Conservation (phyloP, 176 grass and related monocot species). For the Elaeis guineensis region DNA sequence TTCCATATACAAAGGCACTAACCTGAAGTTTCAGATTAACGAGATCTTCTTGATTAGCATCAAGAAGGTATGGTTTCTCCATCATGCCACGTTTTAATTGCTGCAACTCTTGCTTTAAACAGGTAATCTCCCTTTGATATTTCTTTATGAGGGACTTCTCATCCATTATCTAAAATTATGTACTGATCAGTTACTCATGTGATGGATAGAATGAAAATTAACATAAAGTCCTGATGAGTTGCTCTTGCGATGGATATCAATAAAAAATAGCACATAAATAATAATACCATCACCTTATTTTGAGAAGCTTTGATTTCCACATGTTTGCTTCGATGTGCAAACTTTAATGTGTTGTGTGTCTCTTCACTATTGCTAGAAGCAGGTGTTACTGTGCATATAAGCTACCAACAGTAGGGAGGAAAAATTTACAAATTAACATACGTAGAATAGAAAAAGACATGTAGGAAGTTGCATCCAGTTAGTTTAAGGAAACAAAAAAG, state of each 20-base stretch:
- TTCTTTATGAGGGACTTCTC: slow-evolving; percentile 99
- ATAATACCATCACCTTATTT: slow-evolving; percentile 58
- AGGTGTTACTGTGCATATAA: slow-evolving; percentile 97
- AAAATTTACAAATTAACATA: slow-evolving; percentile 3
- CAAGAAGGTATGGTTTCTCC: slow-evolving; percentile 47
- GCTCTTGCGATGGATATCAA: not conserved
- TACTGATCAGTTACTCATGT: not conserved
- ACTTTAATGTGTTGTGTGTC: slow-evolving; percentile 98
- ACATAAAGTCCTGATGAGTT: not conserved
- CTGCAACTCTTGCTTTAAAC: slow-evolving; percentile 92
- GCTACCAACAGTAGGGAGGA: slow-evolving; percentile 29
- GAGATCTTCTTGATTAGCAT: slow-evolving; percentile 82
- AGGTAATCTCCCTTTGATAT: slow-evolving; percentile 91
- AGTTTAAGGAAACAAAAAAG: slow-evolving; percentile 6
- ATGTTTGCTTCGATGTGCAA: slow-evolving; percentile 92
- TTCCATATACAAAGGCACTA: slow-evolving; percentile 13
- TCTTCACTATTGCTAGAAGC: slow-evolving; percentile 96
- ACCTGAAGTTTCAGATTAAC: slow-evolving; percentile 97
- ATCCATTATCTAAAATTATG: slow-evolving; percentile 73
- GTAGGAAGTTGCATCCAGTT: not conserved
- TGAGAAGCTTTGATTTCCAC: slow-evolving; percentile 97
- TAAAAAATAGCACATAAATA: too few species aligned
- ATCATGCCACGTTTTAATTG: slow-evolving; percentile 85
- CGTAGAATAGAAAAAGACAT: not conserved
- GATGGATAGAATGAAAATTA: slow-evolving; percentile 3